Evolutionary conservation across 768 basidiomycete genomes (phyloP), one percentile per base, ranked within the genome.

Genomic region (Boletus sensibilis): DNA sequence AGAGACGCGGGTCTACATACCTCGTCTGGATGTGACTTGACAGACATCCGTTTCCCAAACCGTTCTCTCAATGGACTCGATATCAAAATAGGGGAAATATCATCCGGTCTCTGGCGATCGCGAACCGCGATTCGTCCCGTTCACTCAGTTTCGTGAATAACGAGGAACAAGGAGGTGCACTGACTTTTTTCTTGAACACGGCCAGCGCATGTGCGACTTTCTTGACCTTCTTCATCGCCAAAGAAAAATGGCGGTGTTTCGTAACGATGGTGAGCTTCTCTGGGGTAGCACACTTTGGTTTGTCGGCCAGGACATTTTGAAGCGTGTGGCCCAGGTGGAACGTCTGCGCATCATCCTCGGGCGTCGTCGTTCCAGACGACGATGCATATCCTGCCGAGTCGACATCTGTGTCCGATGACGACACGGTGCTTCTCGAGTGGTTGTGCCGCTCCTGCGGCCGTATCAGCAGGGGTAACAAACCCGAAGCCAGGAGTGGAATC

Each of bases 361-460:
- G 68, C 13, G 68, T 70, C 44, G 68, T 70, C 64, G 68, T 63
- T 23, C 68, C 68, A 47, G 68, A 72, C 42, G 70, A 70, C 43
- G 68, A 70, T 0, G 58, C 40, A 27, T 69, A 70, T 42, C 56
- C 53, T 25, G 35, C 33, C 46, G 58, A 68, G 46, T 60, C 63
- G 11, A 18, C 20, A 11, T 70, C 70, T 9, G 63, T 70, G 20
- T 67, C 70, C 16, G 61, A 58, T 10, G 70, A 55, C 21, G 61
- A 39, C 13, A 50, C 49, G 0, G 49, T 39, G 18, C 37, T 39
- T 21, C 29, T 39, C 8, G 49, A 50, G n/a, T 39, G 27, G 14
- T 50, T 50, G 25, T 37, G 10, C 34, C 9, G 49, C 27, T 50
- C 49, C 49, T 39, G 37, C 5, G 3, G n/a, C 13, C 20, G 13